Evolutionary conservation across 2,329 filamentous ascomycete genomes (phyloP).

Genomic region (Colletotrichum neosansevieriae): DNA sequence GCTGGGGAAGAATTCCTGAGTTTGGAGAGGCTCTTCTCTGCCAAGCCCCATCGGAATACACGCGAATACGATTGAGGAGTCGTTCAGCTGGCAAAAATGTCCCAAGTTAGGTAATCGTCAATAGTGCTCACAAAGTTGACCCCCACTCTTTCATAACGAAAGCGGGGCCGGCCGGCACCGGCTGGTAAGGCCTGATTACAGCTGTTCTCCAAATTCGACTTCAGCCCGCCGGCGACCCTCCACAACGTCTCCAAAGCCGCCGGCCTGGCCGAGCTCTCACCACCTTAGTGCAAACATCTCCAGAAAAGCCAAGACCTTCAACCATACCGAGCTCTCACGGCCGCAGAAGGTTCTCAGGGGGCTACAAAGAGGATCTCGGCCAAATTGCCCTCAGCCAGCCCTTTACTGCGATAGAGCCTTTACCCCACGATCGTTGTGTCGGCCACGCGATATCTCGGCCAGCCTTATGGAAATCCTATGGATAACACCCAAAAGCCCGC

Average conservation of each 20-base stretch:
- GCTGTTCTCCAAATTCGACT: constrained; percentile 11
- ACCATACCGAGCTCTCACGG: constrained; percentile 5
- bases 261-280: constrained; percentile 34
- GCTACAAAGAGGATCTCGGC: constrained; percentile 12
- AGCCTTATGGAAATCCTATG: constrained; percentile 17
- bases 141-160: neutral
- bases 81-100: neutral
- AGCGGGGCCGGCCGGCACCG: constrained; percentile 12
- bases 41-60: neutral
- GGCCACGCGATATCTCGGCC: neutral
- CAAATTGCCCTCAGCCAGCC: constrained; percentile 1
- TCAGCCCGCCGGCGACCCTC: constrained; percentile 35
- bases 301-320: constrained; percentile 21
- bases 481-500: constrained; percentile 21
- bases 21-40: constrained; percentile 2
- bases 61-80: neutral
- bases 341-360: neutral
- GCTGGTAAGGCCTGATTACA: neutral
- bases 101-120: constrained; percentile 35
- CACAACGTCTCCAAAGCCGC: constrained; percentile 22
- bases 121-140: neutral
- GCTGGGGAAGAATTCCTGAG: constrained; percentile 4
- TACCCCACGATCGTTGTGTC: constrained; percentile 22
- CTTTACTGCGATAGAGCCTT: constrained; percentile 7
- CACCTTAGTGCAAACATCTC: neutral